Evolutionary conservation across 306 rosid species (phyloP), one percentile per base, ranked within the genome.

Genomic region (Lupinus albus): DNA sequence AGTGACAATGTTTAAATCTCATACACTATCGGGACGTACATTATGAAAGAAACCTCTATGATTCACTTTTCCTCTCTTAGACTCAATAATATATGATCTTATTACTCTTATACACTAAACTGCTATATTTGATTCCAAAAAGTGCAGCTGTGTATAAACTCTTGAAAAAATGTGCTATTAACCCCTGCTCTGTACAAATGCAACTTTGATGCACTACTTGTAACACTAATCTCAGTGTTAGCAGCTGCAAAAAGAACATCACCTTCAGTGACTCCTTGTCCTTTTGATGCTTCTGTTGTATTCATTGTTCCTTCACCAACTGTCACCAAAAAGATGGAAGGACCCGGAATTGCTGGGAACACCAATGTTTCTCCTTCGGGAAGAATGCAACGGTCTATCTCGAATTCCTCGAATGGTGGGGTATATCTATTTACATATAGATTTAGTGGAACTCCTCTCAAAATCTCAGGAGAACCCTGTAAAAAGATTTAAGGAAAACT

Each of bases 321-420:
- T 1, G 61, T 61, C 54, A 84, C 83, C 62, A 89, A 39, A 52
- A 79, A 84, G 49, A 89, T 73, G 30, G 93, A 84, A 21, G 96
- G 91, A 32, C 93, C 93, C 5, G 82, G 79, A 25, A 77, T 76
- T 35, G 82, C 82, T 7, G 86, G 86, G 55, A 89, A 81, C 36
- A 42, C 69, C 13, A 67, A 71, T 2, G 75, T 75, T 71, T 64
- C 83, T 13, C 79, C 82, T 11, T 28, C 59, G 16, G 89, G 96
- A 53, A 89, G 83, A 61, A 63, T 55, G 38, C 96, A 84, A 0
- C 71, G 55, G 56, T 89, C 96, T 4, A 87, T 81, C 82, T 89
- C 96, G 42, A 89, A 89, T 78, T 89, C 96, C 1, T 89, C 91
- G 11, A 87, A 86, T 5, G 93, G 96, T 1, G 96, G 91, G 49